Evolutionary conservation across 1,139 yeast species (phyloP).

Genomic region (Geotrichum restrictum): DNA sequence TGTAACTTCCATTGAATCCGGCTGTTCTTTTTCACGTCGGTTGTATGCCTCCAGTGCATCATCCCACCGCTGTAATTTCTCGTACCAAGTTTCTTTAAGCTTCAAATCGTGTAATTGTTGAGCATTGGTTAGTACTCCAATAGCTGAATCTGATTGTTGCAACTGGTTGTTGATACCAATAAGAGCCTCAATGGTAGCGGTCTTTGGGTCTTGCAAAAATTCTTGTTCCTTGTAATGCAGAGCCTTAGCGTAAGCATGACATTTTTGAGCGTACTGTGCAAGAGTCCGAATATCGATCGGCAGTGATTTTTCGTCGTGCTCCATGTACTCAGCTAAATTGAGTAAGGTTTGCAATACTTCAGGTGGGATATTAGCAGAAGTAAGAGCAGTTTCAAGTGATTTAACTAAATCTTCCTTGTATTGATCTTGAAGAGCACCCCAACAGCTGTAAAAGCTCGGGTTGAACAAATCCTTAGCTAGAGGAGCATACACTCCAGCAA

Average conservation of each 20-base stretch:
- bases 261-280: constrained; percentile 89
- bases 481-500: constrained; percentile 86
- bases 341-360: constrained; percentile 88
- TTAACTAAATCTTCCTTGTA: constrained; percentile 88
- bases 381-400: constrained; percentile 78
- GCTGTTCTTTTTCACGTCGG: constrained; percentile 49
- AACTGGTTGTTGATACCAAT: constrained; percentile 90
- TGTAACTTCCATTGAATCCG: constrained; percentile 62
- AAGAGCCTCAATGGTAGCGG: constrained; percentile 87
- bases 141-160: constrained; percentile 96
- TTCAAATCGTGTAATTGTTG: constrained; percentile 90
- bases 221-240: constrained; percentile 93
- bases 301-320: constrained; percentile 90
- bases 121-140: constrained; percentile 92
- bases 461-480: constrained; percentile 88
- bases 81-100: constrained; percentile 96
- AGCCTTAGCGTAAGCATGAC: constrained; percentile 97
- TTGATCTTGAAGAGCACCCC: constrained; percentile 90
- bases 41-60: constrained; percentile 91
- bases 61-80: constrained; percentile 95
- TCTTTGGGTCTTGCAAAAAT: constrained; percentile 87
- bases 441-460: constrained; percentile 92
- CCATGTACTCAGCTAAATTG: constrained; percentile 93
- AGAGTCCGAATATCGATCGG: constrained; percentile 86
- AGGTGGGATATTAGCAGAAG: constrained; percentile 90